Evolutionary conservation across 2,329 filamentous ascomycete species (phyloP).

Genomic region (Thelonectria olida): DNA sequence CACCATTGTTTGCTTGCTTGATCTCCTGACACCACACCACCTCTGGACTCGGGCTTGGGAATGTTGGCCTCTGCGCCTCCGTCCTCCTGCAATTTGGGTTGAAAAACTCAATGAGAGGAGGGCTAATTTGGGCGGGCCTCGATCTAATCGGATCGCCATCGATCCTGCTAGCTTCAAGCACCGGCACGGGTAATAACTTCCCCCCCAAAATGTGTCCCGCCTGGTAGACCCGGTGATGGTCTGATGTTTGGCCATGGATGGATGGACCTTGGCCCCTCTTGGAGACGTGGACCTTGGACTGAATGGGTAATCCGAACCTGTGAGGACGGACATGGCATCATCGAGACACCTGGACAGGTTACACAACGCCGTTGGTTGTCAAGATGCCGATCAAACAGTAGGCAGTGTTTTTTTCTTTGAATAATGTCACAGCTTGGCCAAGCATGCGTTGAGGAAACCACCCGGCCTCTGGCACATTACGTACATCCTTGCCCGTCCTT

Average conservation of each 20-base stretch:
- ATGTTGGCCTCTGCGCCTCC: constrained; percentile 3
- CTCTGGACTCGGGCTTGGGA: constrained; percentile 4
- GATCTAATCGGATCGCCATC: constrained; percentile 26
- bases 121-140: constrained; percentile 7
- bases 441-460: background rate
- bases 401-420: too few relatives aligned
- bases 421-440: background rate
- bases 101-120: background rate
- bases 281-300: background rate
- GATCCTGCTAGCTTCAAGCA: constrained; percentile 21
- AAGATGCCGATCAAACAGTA: too few relatives aligned
- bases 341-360: background rate
- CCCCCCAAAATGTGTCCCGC: background rate
- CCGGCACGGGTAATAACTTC: constrained; percentile 47
- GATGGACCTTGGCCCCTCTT: background rate
- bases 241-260: background rate
- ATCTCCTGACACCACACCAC: constrained; percentile 36
- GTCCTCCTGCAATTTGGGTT: background rate
- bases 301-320: background rate
- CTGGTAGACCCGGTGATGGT: background rate
- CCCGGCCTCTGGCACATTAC: background rate
- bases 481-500: background rate
- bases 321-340: background rate
- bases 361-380: background rate
- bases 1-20: constrained; percentile 14